These are phyloP conservation scores for Podaxis sp. DNA, from an alignment of 768 basidiomycete species.

Conservation along the genomic window DNA sequence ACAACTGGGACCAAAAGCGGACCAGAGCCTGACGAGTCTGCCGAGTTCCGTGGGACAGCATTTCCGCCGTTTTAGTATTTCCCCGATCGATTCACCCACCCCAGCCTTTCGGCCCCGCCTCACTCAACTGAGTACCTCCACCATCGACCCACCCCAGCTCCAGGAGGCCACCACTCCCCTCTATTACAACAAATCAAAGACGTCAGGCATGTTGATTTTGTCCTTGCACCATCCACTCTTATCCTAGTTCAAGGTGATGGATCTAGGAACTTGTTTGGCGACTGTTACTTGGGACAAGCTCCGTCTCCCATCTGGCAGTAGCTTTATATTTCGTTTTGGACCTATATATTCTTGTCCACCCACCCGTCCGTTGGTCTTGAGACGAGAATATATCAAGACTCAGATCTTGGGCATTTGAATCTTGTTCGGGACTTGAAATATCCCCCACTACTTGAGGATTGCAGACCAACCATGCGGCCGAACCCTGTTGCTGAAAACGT, in stretches of 20 bases:
- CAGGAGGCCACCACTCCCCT: neutral
- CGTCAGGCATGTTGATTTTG: conserved; percentile 6
- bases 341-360: too few relatives aligned
- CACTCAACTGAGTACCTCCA: neutral
- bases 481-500: conserved; percentile 63
- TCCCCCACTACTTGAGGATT: neutral
- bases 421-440: too few relatives aligned
- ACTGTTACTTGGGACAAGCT: neutral
- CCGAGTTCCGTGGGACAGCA: too few relatives aligned
- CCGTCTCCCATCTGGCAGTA: neutral
- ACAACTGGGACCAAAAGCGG: neutral
- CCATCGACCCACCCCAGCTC: neutral
- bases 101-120: neutral
- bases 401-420: too few relatives aligned
- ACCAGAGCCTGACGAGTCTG: neutral
- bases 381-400: too few relatives aligned
- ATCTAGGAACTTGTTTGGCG: neutral
- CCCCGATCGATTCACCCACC: neutral
- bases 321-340: too few relatives aligned
- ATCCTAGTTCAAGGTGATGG: conserved; percentile 1
- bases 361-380: too few relatives aligned
- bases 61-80: neutral
- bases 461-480: conserved; percentile 33
- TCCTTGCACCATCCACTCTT: neutral
- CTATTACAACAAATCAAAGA: neutral